phyloP scores from a whole-genome alignment of 148 eudicot genomes.

The Polygonum maritimum region DNA sequence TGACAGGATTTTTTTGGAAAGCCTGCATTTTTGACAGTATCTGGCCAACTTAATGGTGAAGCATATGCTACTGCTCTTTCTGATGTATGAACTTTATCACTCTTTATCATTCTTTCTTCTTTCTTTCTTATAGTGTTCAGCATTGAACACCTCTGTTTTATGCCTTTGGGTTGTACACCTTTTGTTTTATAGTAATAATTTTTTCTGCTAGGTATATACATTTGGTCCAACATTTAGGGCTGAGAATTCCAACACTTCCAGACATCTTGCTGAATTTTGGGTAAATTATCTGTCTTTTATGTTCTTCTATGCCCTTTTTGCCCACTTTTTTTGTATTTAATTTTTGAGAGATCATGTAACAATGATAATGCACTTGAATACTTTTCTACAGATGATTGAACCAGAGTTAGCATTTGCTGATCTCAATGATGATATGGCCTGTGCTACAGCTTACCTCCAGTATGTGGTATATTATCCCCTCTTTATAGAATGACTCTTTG shows the following conservation, averaged over 20 bases:
- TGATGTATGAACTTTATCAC: slow-evolving; percentile 46
- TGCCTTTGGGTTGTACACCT: background rate
- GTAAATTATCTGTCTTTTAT: slow-evolving; percentile 24
- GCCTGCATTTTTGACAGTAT: slow-evolving; percentile 94
- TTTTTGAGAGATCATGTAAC: background rate
- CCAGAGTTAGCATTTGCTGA: slow-evolving; percentile 99
- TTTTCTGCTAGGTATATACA: slow-evolving; percentile 66
- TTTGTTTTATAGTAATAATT: background rate
- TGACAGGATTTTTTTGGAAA: slow-evolving; percentile 96
- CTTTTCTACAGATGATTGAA: slow-evolving; percentile 75
- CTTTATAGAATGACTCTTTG: background rate
- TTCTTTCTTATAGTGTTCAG: background rate
- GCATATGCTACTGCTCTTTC: slow-evolving; percentile 99
- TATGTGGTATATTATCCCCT: slow-evolving; percentile 87
- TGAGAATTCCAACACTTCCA: slow-evolving; percentile 92
- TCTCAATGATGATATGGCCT: slow-evolving; percentile 97
- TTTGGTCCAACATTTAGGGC: slow-evolving; percentile 99
- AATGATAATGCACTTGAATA: slow-evolving; percentile 1
- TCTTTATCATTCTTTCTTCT: slow-evolving; percentile 7
- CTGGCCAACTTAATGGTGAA: slow-evolving; percentile 99
- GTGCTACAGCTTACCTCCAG: slow-evolving; percentile 99
- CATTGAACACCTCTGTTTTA: background rate
- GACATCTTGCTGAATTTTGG: slow-evolving; percentile 99
- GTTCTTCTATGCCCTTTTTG: background rate
- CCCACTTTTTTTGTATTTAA: background rate